Conservation (phyloP, 139 green algal genomes). For the Chlorella sp. region DNA sequence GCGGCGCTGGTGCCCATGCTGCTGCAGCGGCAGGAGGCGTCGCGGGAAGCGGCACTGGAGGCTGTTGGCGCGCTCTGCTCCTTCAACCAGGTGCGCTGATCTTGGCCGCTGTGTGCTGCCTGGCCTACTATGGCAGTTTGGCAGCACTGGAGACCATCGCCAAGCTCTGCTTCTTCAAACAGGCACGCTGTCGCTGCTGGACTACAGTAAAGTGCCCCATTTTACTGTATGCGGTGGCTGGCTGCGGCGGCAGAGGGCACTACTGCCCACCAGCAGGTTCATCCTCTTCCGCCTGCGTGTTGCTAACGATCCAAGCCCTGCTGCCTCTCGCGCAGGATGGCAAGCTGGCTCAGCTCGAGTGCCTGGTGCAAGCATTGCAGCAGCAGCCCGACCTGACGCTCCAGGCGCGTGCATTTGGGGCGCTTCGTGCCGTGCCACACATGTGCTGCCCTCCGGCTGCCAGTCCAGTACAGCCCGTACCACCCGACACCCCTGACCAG, state of each 20-base stretch:
- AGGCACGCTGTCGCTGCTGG: no score
- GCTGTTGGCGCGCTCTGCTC: constrained; percentile 10
- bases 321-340: constrained; percentile 1
- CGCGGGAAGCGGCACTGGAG: constrained; percentile 23
- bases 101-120: no score
- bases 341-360: constrained; percentile 35
- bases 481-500: no score
- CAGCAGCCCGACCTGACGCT: neutral
- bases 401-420: no score
- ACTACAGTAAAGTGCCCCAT: no score
- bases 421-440: no score
- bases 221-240: neutral
- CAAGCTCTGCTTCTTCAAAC: neutral
- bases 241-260: neutral
- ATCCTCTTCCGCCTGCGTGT: no score
- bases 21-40: neutral
- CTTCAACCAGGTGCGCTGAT: neutral
- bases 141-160: no score
- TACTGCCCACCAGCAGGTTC: neutral
- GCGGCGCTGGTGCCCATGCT: constrained; percentile 30
- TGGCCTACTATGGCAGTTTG: no score
- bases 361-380: constrained; percentile 14
- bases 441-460: no score
- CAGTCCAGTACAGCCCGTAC: no score
- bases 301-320: no score